Evolutionary conservation across 768 basidiomycete genomes (phyloP), one percentile per base, ranked within the genome.

Genomic region (Coprinopsis marcescibilis): DNA sequence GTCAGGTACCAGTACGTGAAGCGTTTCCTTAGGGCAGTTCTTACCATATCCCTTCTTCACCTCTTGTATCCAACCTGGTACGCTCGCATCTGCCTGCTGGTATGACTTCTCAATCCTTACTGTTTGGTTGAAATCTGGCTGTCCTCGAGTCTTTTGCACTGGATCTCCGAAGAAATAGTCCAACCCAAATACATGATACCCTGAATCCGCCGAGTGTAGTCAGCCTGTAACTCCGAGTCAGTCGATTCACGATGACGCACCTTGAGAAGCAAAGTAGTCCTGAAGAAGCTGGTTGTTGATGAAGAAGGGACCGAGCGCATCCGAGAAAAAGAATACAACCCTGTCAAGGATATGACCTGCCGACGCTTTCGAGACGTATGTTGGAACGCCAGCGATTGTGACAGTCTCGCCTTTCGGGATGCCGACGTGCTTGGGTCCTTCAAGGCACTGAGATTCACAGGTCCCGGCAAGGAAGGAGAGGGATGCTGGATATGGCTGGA

Each of bases 151-250:
- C n/a, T n/a, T n/a, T 12, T 67, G 56, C 2, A 78, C 52, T 20
- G 71, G 63, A 41, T 77, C 73, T 6, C 76, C 75, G 44, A 76
- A 63, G 56, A 80, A 77, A 58, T 76, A 79, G 46, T 80, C 78
- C 14, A 69, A 53, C 3, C 73, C 73, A 2, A 77, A 54, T n/a
- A 79, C 75, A 25, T 61, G 59, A 52, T 68, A 78, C 1, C 78
- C 77, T 78, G 25, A n/a, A n/a, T n/a, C n/a, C n/a, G n/a, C n/a
- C n/a, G 21, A 6, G 19, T 4, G 8, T 5, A 17, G 12, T 25
- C 21, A 25, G 30, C 17, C 15, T 7, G 8, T 11, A 8, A 29
- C 10, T n/a, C 8, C 4, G 26, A n/a, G 3, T 30, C 7, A 2
- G 20, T 25, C 14, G 34, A 21, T n/a, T 39, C 15, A 7, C 17